These are phyloP conservation scores for Russula ochroleuca DNA, from an alignment of 768 basidiomycete species.

Conservation along the genomic window DNA sequence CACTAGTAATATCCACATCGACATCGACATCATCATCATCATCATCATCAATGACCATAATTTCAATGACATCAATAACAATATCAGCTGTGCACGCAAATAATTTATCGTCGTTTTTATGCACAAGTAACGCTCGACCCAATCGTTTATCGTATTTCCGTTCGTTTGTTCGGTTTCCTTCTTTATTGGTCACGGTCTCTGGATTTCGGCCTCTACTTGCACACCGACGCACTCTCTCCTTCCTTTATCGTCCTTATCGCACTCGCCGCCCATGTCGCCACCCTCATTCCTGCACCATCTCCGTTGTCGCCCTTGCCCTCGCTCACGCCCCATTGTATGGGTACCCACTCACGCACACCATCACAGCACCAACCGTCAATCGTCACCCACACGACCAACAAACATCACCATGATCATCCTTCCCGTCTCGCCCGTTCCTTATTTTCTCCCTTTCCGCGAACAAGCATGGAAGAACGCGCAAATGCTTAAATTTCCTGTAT, in stretches of 20 bases:
- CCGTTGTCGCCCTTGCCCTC: neutral
- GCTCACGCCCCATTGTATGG: neutral
- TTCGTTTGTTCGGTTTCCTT: neutral
- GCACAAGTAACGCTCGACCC: neutral
- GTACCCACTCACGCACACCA: neutral
- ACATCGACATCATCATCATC: neutral
- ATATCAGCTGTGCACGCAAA: conserved; percentile 18
- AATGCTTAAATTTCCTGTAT: conserved; percentile 8
- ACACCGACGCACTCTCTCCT: neutral
- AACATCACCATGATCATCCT: neutral
- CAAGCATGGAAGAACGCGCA: neutral
- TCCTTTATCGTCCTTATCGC: neutral
- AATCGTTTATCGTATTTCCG: neutral
- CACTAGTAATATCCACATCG: neutral
- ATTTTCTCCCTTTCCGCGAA: neutral
- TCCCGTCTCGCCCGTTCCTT: neutral
- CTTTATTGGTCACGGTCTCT: neutral
- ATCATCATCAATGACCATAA: neutral
- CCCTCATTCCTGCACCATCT: no score
- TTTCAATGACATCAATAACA: conserved; percentile 5
- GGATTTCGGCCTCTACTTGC: neutral
- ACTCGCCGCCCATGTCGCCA: neutral
- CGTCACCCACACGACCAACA: neutral
- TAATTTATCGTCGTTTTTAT: conserved; percentile 26
- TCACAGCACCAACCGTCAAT: neutral